Base-by-base conservation (phyloP, 768 basidiomycete species). In the Royoungia palumana region DNA sequence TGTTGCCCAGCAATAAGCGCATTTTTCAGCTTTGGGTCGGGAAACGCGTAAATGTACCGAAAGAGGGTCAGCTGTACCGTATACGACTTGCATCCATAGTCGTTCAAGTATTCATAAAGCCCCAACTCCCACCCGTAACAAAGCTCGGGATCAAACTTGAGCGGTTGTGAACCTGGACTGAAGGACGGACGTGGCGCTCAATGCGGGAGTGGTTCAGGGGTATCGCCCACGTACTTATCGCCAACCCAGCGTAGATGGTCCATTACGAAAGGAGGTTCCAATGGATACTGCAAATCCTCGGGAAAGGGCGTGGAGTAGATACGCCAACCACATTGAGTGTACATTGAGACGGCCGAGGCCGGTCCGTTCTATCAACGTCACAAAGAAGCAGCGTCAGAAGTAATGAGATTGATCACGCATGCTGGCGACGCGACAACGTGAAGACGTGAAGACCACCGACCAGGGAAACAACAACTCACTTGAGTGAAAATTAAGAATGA, bases 401-500 rank as follows among this genome's bases (percentile, higher is more conserved):
- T 65, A 40, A 78, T 72, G 3, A 75, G 43, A 51, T 77, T 78
- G 71, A 76, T 39, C 8, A 52, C 46, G 19, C 22, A 34, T 16
- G 49, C 49, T 50, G 34, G 24, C 11, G 27, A 28, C 27, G 22
- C 12, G n/a, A 16, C 27, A 11, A 21, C 1, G 30, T n/a, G 44
- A n/a, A 14, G 28, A 43, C 27, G 10, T 16, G 41, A 6, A 27
- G 9, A 7, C 2, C 0, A 30, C 11, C 22, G 46, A 21, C 30
- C 14, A 22, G 8, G 27, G 8, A 21, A 16, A 25, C n/a, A 12
- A 27, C 0, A 14, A 62, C 75, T 20, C 35, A 79, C 78, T 76
- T 0, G 74, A 75, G 47, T 80, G 79, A 46, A 78, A 79, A 6
- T 56, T 55, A 1, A 79, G 46, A n/a, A 80, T 72, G 66, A 11